Evolutionary conservation across 768 basidiomycete genomes (phyloP), one percentile per base, ranked within the genome.

Genomic region (Lactarius trivialis): DNA sequence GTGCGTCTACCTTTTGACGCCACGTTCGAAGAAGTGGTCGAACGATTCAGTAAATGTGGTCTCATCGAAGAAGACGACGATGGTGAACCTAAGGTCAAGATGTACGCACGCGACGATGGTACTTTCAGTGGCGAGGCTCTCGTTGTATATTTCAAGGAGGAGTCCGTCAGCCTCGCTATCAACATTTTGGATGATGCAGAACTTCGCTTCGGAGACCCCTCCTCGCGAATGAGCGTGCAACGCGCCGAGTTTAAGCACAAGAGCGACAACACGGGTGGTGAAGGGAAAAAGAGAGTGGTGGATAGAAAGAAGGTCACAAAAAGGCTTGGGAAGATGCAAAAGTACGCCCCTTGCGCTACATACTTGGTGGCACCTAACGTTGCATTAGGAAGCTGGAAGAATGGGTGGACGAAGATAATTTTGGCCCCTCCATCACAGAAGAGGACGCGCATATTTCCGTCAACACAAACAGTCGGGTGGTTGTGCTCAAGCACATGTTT

Each of bases 71-170:
- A 96, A 70, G 93, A 93, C 65, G 88, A 94, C 68, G 78, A 85
- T n/a, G 94, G 91, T 2, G 84, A 91, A 60, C 86, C 88, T n/a
- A 92, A 95, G 71, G 82, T 98, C 72, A 99, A 99, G 78, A 80
- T 98, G 78, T 99, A 99, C 73, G 89, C 90, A 51, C 84, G 83
- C 61, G 92, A 91, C 6, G 84, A 91, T 63, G 94, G 95, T 36
- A 71, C 81, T 28, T 97, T 98, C 74, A 97, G 84, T 68, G 96
- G 97, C 41, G 96, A 98, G 67, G 96, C 94, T 2, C 76, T 98
- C 66, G 87, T 99, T 60, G 93, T 98, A 36, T 99, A 91, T 74
- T 96, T 98, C 80, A 97, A 97, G 73, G 93, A 96, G 72, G 95
- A 93, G 63, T 92, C 89, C n/a, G 97, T 98, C 21, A 74, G 77